A percentile compares a stretch with the other conserved stretches of the same genome.
Conservation (phyloP, 352 stramenopile species). For the Plasmopara muralis region DNA sequence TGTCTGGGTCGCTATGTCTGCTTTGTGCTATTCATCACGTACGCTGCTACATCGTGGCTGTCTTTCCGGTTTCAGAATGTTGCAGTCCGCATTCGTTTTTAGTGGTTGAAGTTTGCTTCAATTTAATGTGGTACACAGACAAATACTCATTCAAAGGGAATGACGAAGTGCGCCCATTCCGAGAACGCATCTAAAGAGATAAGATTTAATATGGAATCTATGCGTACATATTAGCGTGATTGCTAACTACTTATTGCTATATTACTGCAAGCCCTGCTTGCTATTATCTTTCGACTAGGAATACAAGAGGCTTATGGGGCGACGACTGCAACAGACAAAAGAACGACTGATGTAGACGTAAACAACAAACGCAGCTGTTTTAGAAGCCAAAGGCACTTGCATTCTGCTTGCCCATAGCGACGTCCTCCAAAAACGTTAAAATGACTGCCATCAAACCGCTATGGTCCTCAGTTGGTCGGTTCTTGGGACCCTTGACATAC, state of each 20-base stretch:
- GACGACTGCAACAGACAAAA: constrained; percentile 21
- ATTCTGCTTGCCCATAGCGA: constrained; percentile 48
- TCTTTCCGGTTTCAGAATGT: neutral
- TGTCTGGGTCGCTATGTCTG: constrained; percentile 1
- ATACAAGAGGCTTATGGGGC: constrained; percentile 22
- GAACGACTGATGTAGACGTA: constrained; percentile 14
- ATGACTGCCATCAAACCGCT: constrained; percentile 70
- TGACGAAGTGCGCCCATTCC: too few relatives aligned
- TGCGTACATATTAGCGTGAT: too few relatives aligned
- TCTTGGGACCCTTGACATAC: constrained; percentile 80
- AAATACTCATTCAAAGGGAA: too few relatives aligned
- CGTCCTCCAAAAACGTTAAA: constrained; percentile 67
- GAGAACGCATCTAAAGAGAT: too few relatives aligned
- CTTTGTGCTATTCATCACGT: constrained; percentile 4
- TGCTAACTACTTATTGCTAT: too few relatives aligned
- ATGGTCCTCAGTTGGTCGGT: constrained; percentile 65
- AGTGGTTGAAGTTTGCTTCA: neutral
- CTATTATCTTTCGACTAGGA: neutral
- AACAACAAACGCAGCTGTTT: constrained; percentile 27
- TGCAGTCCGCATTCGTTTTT: neutral
- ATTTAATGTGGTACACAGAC: constrained; percentile 12
- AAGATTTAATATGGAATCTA: too few relatives aligned
- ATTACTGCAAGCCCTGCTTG: too few relatives aligned
- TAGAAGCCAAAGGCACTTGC: constrained; percentile 74
- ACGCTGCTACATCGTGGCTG: neutral